Evolutionary conservation across 148 eudicot genomes (phyloP).

Genomic region (Chenopodium suecicum): DNA sequence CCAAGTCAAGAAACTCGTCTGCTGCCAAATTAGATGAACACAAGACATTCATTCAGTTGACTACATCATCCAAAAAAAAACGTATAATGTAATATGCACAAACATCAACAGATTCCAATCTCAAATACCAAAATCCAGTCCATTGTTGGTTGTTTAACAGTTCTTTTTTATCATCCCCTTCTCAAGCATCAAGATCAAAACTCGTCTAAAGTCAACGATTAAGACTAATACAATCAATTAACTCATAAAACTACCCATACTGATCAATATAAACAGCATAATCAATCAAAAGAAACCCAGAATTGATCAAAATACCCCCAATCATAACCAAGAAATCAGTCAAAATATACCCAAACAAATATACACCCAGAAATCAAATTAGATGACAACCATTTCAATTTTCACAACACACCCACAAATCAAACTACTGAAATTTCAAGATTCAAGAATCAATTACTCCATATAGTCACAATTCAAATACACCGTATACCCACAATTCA

Average conservation of each 20-base stretch:
- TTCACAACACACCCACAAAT: no score
- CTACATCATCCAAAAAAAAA: not conserved
- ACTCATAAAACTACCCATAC: not conserved
- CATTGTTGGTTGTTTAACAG: not conserved
- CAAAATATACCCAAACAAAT: no score
- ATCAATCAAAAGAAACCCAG: no score
- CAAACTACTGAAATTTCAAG: no score
- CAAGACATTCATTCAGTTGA: constrained; percentile 21
- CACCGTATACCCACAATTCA: no score
- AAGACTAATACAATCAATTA: not conserved
- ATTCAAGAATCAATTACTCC: no score
- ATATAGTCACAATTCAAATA: no score
- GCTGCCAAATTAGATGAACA: constrained; percentile 13
- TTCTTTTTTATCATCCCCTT: not conserved
- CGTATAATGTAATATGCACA: not conserved
- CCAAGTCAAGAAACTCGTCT: not conserved
- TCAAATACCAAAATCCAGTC: not conserved
- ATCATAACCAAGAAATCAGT: no score
- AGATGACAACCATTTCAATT: no score
- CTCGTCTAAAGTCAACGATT: constrained; percentile 13
- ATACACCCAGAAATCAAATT: no score
- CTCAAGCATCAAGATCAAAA: not conserved
- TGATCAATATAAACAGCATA: not conserved
- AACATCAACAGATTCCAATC: not conserved
- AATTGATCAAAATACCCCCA: no score